phyloP scores from a whole-genome alignment of 768 basidiomycete genomes.

The Naganishia friedmannii region DNA sequence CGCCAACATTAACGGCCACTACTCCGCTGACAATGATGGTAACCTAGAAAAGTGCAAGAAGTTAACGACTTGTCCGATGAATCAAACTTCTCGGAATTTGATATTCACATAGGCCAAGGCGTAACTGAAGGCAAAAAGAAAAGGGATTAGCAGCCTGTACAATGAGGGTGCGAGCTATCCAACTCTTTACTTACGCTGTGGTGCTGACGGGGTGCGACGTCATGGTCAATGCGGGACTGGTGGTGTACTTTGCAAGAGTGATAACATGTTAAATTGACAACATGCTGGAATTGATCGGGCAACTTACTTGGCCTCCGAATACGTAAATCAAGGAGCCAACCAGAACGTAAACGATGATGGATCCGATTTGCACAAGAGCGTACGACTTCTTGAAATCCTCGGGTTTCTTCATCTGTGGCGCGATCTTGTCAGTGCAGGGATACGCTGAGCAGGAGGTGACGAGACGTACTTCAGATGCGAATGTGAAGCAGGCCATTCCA shows the following conservation, averaged over 20 bases:
- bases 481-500: conserved; percentile 39
- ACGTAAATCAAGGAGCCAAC: conserved; percentile 37
- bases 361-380: conserved; percentile 33
- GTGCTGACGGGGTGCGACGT: conserved; percentile 33
- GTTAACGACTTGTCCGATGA: background rate
- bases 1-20: conserved; percentile 38
- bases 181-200: conserved; percentile 28
- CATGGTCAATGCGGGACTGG: conserved; percentile 39
- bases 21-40: conserved; percentile 38
- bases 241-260: conserved; percentile 30
- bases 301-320: conserved; percentile 34
- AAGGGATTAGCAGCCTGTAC: background rate
- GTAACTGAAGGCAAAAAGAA: background rate
- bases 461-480: conserved; percentile 36
- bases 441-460: too few relatives aligned
- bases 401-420: conserved; percentile 35
- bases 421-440: background rate
- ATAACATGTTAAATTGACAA: background rate
- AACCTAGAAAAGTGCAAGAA: background rate
- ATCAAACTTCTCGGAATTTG: background rate
- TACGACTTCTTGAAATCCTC: conserved; percentile 42
- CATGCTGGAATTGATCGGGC: background rate
- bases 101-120: conserved; percentile 14
- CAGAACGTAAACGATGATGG: conserved; percentile 34
- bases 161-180: background rate